Evolutionary conservation across 305 asterid genomes (phyloP).

Genomic region (Ilex paraguariensis): DNA sequence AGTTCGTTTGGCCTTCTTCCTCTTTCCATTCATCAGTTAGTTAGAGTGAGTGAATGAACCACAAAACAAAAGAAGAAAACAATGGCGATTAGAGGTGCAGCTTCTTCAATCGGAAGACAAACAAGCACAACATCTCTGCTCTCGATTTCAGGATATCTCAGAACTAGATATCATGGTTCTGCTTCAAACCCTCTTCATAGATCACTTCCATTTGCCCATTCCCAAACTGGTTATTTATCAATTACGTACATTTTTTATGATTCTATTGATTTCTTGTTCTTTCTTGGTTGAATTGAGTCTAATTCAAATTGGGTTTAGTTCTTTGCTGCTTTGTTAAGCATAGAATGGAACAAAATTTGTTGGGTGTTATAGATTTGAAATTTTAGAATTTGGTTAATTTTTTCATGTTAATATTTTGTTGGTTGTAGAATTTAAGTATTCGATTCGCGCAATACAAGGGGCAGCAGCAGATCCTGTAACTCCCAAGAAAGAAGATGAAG

Average conservation of each 20-base stretch:
- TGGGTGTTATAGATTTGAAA: neutral
- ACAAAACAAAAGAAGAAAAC: neutral
- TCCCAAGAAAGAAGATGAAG: conserved; percentile 37
- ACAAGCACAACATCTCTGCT: conserved; percentile 26
- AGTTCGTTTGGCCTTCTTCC: conserved; percentile 1
- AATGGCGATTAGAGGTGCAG: conserved; percentile 53
- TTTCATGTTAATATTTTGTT: neutral
- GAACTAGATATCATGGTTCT: conserved; percentile 21
- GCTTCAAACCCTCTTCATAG: conserved; percentile 19
- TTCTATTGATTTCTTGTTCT: neutral
- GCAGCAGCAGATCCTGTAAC: conserved; percentile 42
- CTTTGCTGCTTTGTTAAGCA: neutral
- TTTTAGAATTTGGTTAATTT: neutral
- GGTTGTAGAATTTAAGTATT: conserved; percentile 28
- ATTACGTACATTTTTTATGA: neutral
- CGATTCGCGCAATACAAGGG: conserved; percentile 44
- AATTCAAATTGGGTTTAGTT: neutral
- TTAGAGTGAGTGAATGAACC: neutral
- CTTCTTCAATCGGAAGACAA: conserved; percentile 36
- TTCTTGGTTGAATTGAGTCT: neutral
- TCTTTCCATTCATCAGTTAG: neutral
- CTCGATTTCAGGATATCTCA: conserved; percentile 27
- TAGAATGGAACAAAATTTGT: neutral
- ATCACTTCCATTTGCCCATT: conserved; percentile 21
- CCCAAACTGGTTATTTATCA: conserved; percentile 30